These are phyloP conservation scores for Pythium aquatile DNA, from an alignment of 352 stramenopile genomes.

Conservation along the genomic window DNA sequence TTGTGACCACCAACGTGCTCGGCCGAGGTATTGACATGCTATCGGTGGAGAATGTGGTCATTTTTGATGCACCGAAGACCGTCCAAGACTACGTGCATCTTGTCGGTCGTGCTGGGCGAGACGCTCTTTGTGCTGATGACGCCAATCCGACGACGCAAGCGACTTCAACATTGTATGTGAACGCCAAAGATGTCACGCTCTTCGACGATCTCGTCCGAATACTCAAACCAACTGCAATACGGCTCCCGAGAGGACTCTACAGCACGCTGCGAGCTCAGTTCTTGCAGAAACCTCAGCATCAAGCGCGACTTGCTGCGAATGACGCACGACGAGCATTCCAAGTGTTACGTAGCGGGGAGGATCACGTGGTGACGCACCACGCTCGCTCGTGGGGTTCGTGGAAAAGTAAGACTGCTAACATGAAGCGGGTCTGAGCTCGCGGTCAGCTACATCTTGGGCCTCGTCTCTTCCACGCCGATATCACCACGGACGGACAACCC, in stretches of 20 bases:
- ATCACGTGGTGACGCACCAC: conserved; percentile 16
- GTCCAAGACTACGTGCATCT: conserved; percentile 68
- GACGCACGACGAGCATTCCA: conserved; percentile 52
- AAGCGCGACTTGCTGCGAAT: conserved; percentile 28
- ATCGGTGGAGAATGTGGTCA: conserved; percentile 60
- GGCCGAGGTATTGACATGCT: conserved; percentile 71
- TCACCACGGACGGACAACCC: not conserved
- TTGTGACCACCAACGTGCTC: conserved; percentile 73
- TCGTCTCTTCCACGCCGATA: not conserved
- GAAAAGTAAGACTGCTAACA: conserved; percentile 8
- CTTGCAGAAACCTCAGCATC: conserved; percentile 7
- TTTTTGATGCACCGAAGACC: conserved; percentile 69
- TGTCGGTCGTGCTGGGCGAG: conserved; percentile 48
- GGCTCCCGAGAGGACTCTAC: conserved; percentile 45
- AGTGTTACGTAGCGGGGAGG: conserved; percentile 24
- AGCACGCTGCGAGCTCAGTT: conserved; percentile 31
- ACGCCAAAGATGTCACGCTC: conserved; percentile 35
- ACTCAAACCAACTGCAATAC: conserved; percentile 31
- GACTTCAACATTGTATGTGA: conserved; percentile 46
- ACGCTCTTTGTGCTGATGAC: not conserved
- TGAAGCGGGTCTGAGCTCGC: not conserved
- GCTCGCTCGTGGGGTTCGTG: conserved; percentile 39
- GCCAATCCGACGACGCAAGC: conserved; percentile 15
- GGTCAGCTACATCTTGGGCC: not conserved
- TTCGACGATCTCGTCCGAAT: conserved; percentile 42